Base-by-base conservation (phyloP, 2,329 filamentous ascomycete genomes). In the Venturia asperata region DNA sequence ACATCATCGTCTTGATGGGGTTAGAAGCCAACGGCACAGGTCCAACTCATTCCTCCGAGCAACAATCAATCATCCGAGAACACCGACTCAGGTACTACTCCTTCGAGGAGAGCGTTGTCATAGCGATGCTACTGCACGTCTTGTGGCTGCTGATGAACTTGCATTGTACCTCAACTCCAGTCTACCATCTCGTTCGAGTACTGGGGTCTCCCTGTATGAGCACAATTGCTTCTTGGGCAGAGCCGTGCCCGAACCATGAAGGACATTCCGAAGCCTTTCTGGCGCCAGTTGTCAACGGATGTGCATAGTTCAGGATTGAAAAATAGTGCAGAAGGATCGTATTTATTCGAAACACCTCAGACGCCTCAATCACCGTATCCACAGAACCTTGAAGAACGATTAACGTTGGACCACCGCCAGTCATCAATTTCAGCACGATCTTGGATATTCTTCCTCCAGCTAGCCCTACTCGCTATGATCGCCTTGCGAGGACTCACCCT, bases 21-120 rank as follows among this genome's bases (percentile, higher is more conserved):
- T 37, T 58, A 58, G 49, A 58, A 37, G 21, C 19, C 17, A 56
- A 37, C 52, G 52, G 52, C 52, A 9, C 17, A 58, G 52, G 52
- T 21, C 30, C 1, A 56, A 56, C 19, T 56, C 27, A 58, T 58
- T 37, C 30, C 52, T 58, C 52, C 52, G 52, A 37, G n/a, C 30
- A 27, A 58, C 1, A 58, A n/a, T 27, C 24, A 56, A 56, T 2
- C 49, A 19, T 17, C 24, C 24, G 49, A 56, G 6, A 15, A 15
- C 45, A 47, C 19, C 45, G 17, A n/a, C 17, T 47, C 21, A 24
- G 45, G 13, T 47, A 19, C 21, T 47, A 47, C 19, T 47, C 24
- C 49, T 56, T 34, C 4, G 27, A 56, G 49, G 17, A 56, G 24
- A 30, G 49, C 24, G 49, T 56, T 37, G 30, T 56, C 34, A 30